Conservation (phyloP, 768 basidiomycete species). For the Pulveroboletus sp. region DNA sequence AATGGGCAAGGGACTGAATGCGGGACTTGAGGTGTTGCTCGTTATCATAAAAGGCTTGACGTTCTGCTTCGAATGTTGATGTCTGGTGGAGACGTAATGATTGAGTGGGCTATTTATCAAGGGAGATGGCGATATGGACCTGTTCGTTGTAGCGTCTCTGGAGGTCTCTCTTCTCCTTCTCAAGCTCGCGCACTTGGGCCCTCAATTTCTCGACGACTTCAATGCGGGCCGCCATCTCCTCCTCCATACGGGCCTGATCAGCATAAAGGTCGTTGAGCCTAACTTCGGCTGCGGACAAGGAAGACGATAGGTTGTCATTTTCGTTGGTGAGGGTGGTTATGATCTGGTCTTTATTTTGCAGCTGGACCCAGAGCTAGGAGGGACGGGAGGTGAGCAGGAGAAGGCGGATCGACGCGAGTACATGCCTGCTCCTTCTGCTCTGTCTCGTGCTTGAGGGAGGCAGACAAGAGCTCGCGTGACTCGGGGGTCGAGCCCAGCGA, state of each 20-base stretch:
- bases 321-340: constrained; percentile 57
- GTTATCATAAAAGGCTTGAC: constrained; percentile 88
- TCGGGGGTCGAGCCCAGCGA: constrained; percentile 39
- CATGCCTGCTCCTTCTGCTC: constrained; percentile 78
- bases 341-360: constrained; percentile 76
- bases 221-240: constrained; percentile 74
- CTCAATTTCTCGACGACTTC: constrained; percentile 82
- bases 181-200: constrained; percentile 74
- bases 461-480: constrained; percentile 50
- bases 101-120: constrained; percentile 13
- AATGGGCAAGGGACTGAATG: constrained; percentile 72
- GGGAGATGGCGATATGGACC: constrained; percentile 36
- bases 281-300: constrained; percentile 64
- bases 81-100: constrained; percentile 43
- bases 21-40: constrained; percentile 91
- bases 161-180: constrained; percentile 82
- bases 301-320: constrained; percentile 58
- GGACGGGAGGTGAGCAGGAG: constrained; percentile 8
- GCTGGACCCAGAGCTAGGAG: constrained; percentile 63
- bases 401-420: constrained; percentile 2
- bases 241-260: constrained; percentile 77
- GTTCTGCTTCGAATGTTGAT: constrained; percentile 86
- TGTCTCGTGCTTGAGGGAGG: constrained; percentile 68
- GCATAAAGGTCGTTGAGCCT: constrained; percentile 74
- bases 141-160: constrained; percentile 86